Evolutionary conservation across 148 eudicot species (phyloP).

Genomic region (Arbutus unedo): DNA sequence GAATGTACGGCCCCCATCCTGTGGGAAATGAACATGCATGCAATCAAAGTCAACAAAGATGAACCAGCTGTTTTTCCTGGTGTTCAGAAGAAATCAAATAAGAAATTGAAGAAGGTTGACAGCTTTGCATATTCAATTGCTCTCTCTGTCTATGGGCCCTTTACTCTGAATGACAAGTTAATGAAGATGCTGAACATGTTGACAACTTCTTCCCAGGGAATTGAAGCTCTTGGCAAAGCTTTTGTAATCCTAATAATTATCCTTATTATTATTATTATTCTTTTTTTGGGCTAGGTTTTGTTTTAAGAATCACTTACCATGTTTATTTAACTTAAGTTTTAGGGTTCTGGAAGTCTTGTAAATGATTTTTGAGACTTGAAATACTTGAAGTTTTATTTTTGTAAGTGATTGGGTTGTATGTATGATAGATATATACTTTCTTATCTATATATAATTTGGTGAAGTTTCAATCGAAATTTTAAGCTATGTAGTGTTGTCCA

Average conservation of each 20-base stretch:
- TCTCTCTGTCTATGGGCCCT: conserved; percentile 1
- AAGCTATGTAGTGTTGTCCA: too few species aligned
- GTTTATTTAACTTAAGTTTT: too few species aligned
- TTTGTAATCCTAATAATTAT: neutral
- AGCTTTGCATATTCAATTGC: conserved; percentile 4
- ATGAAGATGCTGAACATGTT: neutral
- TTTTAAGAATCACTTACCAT: too few species aligned
- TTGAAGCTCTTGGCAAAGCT: neutral
- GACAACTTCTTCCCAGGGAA: neutral
- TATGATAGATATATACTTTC: too few species aligned
- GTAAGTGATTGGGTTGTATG: too few species aligned
- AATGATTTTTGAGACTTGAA: too few species aligned
- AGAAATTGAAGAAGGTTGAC: neutral
- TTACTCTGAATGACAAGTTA: neutral
- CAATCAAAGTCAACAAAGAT: neutral
- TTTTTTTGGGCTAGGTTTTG: too few species aligned
- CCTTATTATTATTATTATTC: too few species aligned
- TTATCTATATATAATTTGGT: too few species aligned
- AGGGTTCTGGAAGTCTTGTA: too few species aligned
- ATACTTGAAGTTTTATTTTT: too few species aligned
- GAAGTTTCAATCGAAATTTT: too few species aligned
- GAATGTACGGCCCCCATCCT: neutral
- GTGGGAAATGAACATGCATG: neutral
- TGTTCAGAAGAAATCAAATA: neutral
- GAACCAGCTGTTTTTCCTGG: conserved; percentile 13